Base-by-base conservation (phyloP, 805 yeast species). In the Monosporozyma siamensis region DNA sequence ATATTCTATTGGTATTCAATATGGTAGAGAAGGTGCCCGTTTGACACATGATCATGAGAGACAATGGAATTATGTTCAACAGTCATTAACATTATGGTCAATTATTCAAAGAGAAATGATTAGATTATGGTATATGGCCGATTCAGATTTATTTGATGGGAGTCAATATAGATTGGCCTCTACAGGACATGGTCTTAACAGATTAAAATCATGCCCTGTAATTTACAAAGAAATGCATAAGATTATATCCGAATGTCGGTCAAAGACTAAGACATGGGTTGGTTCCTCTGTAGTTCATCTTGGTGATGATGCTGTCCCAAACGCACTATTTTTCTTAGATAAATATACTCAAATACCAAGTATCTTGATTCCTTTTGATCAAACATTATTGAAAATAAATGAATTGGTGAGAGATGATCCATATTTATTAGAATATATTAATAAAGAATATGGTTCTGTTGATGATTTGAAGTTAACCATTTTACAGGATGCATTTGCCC, bases 301-400 rank as follows among this genome's bases (percentile, higher is more conserved):
- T 14, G 94, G 92, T 32, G 94, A 83, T 59, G 82, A 79, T 52
- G 83, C 89, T 1, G 94, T 83, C 4, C 94, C 94, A 2, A 83
- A 83, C 58, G 88, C 90, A 0, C 58, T 84, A 46, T 82, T 82
- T 56, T 83, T 83, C 66, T 62, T 83, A 41, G 92, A 83, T 60
- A 83, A 84, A 57, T 83, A 83, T 56, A 73, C 80, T 24, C 94
- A 83, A 59, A 85, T 84, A 3, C 92, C 92, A 24, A 72, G 80
- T 40, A 82, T 83, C 29, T 62, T 83, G 51, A 82, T 77, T 34
- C 94, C 94, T 2, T 76, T 83, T 38, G 82, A 80, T 54, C 69
- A 70, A 26, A 74, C 76, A 31, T 56, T 84, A 26, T 56, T 67
- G 46, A 69, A 74, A 46, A 71, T 83, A 34, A 82, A 78, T 37